phyloP scores from a whole-genome alignment of 2,329 filamentous ascomycete genomes.

The Diaporthe helianthi region DNA sequence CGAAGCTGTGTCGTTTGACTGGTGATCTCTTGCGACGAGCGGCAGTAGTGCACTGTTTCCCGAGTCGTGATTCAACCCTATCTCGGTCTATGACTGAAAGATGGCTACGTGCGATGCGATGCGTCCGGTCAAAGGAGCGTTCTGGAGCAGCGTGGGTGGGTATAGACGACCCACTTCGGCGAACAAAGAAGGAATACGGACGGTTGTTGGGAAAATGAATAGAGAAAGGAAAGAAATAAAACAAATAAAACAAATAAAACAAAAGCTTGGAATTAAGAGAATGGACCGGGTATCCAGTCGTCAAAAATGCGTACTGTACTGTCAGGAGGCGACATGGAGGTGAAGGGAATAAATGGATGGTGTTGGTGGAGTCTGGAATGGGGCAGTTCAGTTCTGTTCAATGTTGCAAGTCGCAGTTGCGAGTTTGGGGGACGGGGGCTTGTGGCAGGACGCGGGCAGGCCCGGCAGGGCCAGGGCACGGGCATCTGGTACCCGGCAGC shows the following conservation, averaged over 20 bases:
- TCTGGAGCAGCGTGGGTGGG: constrained; percentile 5
- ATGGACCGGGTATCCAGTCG: constrained; percentile 23
- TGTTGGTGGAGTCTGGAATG: constrained; percentile 24
- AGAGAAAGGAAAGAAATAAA: neutral
- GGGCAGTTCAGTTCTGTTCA: too few species aligned
- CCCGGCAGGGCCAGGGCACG: constrained; percentile 17
- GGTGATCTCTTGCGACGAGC: neutral
- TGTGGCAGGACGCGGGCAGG: constrained; percentile 17
- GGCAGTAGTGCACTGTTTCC: neutral
- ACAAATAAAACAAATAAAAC: constrained; percentile 8
- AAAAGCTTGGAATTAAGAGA: constrained; percentile 23
- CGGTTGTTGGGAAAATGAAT: neutral
- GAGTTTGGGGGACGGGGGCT: constrained; percentile 26
- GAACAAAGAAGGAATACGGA: constrained; percentile 1
- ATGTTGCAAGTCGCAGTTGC: constrained; percentile 25
- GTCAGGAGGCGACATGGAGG: constrained; percentile 28
- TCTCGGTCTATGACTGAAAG: constrained; percentile 7
- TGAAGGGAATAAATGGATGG: constrained; percentile 9
- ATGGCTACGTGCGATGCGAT: constrained; percentile 6
- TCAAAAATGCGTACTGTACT: constrained; percentile 23
- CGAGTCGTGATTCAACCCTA: neutral
- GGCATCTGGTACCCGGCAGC: constrained; percentile 3
- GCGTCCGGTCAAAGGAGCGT: constrained; percentile 27
- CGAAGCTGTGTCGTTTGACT: neutral
- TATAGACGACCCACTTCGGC: constrained; percentile 20